Conservation (phyloP, 495 filamentous ascomycete genomes). For the Talaromyces proteolyticus region DNA sequence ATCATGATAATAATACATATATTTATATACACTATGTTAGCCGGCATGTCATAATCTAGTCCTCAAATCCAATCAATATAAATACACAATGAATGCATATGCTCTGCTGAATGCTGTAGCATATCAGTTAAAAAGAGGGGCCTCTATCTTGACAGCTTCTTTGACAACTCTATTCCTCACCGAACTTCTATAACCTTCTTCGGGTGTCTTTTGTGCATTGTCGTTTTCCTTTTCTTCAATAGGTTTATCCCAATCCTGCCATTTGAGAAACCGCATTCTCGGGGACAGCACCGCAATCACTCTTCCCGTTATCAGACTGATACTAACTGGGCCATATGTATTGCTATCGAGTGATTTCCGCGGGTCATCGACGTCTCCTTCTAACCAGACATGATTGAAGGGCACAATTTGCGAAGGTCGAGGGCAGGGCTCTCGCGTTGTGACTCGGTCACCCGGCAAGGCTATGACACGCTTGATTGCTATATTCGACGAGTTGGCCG, state of each 20-base stretch:
- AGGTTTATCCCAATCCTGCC: constrained; percentile 32
- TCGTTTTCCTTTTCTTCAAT: constrained; percentile 15
- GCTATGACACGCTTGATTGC: constrained; percentile 67
- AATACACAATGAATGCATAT: neutral
- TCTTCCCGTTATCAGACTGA: constrained; percentile 55
- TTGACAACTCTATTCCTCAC: constrained; percentile 34
- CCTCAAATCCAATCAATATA: no score
- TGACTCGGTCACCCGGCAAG: constrained; percentile 62
- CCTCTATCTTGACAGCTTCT: constrained; percentile 32
- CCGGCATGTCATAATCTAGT: no score
- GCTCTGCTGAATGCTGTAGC: neutral
- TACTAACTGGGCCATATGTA: constrained; percentile 62
- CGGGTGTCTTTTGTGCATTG: constrained; percentile 8
- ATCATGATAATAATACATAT: neutral
- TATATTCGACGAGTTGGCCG: constrained; percentile 50
- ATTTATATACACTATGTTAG: neutral
- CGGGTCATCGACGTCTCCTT: constrained; percentile 59
- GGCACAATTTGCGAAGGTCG: constrained; percentile 53
- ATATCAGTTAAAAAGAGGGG: constrained; percentile 14
- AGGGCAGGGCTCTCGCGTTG: constrained; percentile 55
- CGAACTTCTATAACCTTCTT: constrained; percentile 32
- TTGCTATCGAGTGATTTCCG: constrained; percentile 63
- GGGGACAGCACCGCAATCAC: constrained; percentile 61
- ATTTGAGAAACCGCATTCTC: constrained; percentile 38
- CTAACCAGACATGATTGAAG: constrained; percentile 71